Percentiles rank a stretch among this genome's conserved stretches.
phyloP scores from a whole-genome alignment of 2,329 filamentous ascomycete genomes.

The Fusarium papillatum region DNA sequence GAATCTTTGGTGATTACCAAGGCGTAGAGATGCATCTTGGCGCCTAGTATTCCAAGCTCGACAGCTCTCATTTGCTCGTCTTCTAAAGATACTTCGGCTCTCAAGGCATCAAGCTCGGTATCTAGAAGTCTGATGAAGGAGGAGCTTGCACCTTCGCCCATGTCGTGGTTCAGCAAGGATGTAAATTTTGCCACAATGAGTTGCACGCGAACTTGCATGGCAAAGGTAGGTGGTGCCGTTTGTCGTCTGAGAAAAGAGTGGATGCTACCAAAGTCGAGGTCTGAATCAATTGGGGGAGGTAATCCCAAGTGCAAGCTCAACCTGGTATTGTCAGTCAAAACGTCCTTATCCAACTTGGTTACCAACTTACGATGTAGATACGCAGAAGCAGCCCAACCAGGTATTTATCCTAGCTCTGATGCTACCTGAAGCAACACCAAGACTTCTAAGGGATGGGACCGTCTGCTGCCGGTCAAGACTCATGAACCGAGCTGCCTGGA shows the following conservation, averaged over 20 bases:
- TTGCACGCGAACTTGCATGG: constrained; percentile 23
- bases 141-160: constrained; percentile 14
- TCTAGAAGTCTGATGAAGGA: constrained; percentile 29
- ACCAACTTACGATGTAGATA: constrained; percentile 27
- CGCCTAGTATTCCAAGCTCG: constrained; percentile 25
- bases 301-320: constrained; percentile 30
- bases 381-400: constrained; percentile 30
- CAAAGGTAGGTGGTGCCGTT: constrained; percentile 11
- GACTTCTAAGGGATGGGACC: constrained; percentile 11
- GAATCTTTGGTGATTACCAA: constrained; percentile 23
- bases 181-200: constrained; percentile 34
- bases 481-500: constrained; percentile 34
- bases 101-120: constrained; percentile 28
- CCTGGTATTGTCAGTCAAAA: not conserved
- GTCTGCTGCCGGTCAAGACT: constrained; percentile 34
- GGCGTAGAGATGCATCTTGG: constrained; percentile 31
- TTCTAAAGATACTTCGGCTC: not conserved
- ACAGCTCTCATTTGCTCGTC: constrained; percentile 7
- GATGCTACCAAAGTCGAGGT: constrained; percentile 27
- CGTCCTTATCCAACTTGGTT: rapidly evolving
- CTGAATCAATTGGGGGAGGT: constrained; percentile 23
- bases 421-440: constrained; percentile 22
- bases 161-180: constrained; percentile 22
- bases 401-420: constrained; percentile 31
- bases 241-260: constrained; percentile 21